A percentile compares a stretch with the other conserved stretches of the same genome.
These are phyloP conservation scores for Amoeboradix gromovi DNA, from an alignment of 371 early-diverging fungal genomes.

Conservation along the genomic window DNA sequence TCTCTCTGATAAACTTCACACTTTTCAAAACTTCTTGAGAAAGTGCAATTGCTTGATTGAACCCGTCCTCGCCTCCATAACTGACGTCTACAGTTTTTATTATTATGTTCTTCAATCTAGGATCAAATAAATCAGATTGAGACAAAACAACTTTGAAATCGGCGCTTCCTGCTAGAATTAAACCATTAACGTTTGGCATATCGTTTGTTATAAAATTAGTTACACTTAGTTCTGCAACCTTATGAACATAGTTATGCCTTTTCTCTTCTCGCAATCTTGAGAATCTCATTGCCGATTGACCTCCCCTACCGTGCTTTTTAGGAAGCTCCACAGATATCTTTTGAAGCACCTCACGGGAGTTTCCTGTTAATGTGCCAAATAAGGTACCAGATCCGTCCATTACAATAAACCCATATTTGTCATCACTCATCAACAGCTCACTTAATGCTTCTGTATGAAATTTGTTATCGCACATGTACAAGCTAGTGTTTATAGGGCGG, in stretches of 20 bases:
- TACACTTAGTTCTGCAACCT: constrained; percentile 85
- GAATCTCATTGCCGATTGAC: constrained; percentile 98
- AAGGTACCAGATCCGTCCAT: constrained; percentile 97
- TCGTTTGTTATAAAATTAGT: constrained; percentile 72
- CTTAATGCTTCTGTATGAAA: constrained; percentile 84
- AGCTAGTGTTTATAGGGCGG: constrained; percentile 96
- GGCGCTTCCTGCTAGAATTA: constrained; percentile 89
- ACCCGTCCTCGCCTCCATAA: constrained; percentile 98
- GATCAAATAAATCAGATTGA: constrained; percentile 80
- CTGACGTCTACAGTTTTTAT: constrained; percentile 83
- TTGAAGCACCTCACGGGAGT: constrained; percentile 83
- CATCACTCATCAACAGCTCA: constrained; percentile 77
- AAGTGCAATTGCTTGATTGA: constrained; percentile 95
- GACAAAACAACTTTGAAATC: constrained; percentile 93
- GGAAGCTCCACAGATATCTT: constrained; percentile 87
- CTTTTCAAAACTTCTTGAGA: constrained; percentile 72
- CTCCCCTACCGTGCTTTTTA: constrained; percentile 99
- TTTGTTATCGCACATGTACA: constrained; percentile 98
- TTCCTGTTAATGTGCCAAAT: constrained; percentile 91
- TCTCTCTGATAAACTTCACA: constrained; percentile 95
- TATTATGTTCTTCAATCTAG: constrained; percentile 57
- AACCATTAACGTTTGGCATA: constrained; percentile 69
- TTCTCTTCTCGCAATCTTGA: constrained; percentile 95
- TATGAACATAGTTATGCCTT: constrained; percentile 94
- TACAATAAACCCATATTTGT: constrained; percentile 94